These are phyloP conservation scores for Didymella arachidicola DNA, from an alignment of 2,329 filamentous ascomycete species.

Conservation along the genomic window DNA sequence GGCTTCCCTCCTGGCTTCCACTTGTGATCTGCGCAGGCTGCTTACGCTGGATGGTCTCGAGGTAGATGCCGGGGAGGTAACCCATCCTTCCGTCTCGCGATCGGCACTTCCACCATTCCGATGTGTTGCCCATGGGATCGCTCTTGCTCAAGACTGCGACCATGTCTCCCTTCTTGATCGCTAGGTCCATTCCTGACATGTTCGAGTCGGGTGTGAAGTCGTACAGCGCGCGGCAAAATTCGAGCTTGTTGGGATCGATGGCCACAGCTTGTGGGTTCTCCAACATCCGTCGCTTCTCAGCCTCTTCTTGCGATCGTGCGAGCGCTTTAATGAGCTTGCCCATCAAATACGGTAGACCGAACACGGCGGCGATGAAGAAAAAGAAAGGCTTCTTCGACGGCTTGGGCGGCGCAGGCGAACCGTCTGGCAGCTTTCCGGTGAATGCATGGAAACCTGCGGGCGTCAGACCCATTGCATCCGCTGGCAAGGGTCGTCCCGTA, in stretches of 20 bases:
- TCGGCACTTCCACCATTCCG: constrained; percentile 97
- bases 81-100: constrained; percentile 89
- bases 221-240: constrained; percentile 94
- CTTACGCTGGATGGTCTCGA: constrained; percentile 75
- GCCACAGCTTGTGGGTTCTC: constrained; percentile 60
- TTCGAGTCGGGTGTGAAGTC: constrained; percentile 86
- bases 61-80: constrained; percentile 89
- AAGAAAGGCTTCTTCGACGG: constrained; percentile 95
- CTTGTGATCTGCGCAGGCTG: constrained; percentile 57
- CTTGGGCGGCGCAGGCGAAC: constrained; percentile 68
- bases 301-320: constrained; percentile 83
- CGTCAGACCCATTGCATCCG: constrained; percentile 84
- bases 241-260: constrained; percentile 87
- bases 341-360: constrained; percentile 96
- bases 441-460: constrained; percentile 92
- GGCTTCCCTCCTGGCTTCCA: constrained; percentile 52
- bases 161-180: constrained; percentile 92
- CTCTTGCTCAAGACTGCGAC: constrained; percentile 93
- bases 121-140: constrained; percentile 88
- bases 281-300: constrained; percentile 69
- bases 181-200: constrained; percentile 79
- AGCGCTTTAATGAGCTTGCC: constrained; percentile 90
- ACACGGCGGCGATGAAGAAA: constrained; percentile 93
- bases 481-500: constrained; percentile 88
- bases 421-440: constrained; percentile 74